Conservation (phyloP, 2,329 filamentous ascomycete genomes). For the Rhinocladiella similis region DNA sequence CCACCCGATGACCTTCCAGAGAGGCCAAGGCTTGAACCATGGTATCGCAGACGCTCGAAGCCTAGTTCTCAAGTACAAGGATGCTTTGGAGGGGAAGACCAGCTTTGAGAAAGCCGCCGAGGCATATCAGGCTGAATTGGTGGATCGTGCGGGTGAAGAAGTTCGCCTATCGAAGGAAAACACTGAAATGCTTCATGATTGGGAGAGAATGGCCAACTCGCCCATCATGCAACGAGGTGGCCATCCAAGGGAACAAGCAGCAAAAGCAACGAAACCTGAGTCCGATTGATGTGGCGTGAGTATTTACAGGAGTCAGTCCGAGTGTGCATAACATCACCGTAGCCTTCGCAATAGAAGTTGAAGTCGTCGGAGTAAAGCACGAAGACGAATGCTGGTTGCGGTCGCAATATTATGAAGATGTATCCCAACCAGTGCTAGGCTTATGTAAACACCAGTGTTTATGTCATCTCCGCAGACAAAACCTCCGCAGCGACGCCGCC, state of each 20-base stretch:
- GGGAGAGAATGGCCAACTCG: slow-evolving; percentile 29
- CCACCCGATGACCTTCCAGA: slow-evolving; percentile 34
- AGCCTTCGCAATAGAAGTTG: too few species aligned
- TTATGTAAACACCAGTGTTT: too few species aligned
- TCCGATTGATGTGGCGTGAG: too few species aligned
- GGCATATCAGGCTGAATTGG: slow-evolving; percentile 39
- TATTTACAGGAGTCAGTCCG: too few species aligned
- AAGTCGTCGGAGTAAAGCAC: too few species aligned
- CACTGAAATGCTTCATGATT: slow-evolving; percentile 49
- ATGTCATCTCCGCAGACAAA: too few species aligned
- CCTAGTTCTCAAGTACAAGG: slow-evolving; percentile 34
- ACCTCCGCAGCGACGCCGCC: too few species aligned
- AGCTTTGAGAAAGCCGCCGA: slow-evolving; percentile 27
- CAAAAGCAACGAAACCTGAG: too few species aligned
- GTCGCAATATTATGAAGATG: too few species aligned
- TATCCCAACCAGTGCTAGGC: too few species aligned
- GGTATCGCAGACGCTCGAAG: slow-evolving; percentile 37
- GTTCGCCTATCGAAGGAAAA: slow-evolving; percentile 46
- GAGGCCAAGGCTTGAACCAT: slow-evolving; percentile 32
- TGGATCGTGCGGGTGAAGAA: slow-evolving; percentile 45
- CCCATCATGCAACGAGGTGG: slow-evolving; percentile 21
- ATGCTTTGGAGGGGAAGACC: slow-evolving; percentile 7
- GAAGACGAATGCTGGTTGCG: too few species aligned
- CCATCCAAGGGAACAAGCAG: slow-evolving; percentile 4
- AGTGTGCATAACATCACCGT: too few species aligned